phyloP scores from a whole-genome alignment of 148 eudicot genomes.

The Fagopyrum tataricum region DNA sequence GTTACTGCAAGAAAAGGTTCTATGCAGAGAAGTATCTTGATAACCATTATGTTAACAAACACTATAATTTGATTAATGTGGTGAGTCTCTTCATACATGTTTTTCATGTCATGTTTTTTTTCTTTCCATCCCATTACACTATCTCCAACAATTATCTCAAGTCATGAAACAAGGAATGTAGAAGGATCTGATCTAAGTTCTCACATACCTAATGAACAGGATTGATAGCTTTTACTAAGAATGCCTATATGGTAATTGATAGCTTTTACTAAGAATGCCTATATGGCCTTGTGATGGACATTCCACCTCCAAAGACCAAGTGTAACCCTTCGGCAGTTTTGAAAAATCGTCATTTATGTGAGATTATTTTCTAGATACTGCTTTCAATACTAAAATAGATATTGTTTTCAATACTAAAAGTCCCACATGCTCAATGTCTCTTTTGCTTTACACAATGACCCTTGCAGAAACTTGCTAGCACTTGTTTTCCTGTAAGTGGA shows the following conservation, averaged over 20 bases:
- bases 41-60: slow-evolving; percentile 78
- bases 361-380: slow-evolving; percentile 38
- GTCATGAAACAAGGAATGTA: neutral
- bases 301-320: slow-evolving; percentile 43
- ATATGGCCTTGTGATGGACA: slow-evolving; percentile 64
- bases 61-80: slow-evolving; percentile 57
- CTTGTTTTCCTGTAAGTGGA: slow-evolving; percentile 63
- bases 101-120: slow-evolving; percentile 5
- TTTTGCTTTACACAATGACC: slow-evolving; percentile 1
- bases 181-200: neutral
- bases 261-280: slow-evolving; percentile 75
- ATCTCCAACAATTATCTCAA: neutral
- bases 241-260: neutral
- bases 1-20: slow-evolving; percentile 78
- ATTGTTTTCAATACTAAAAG: neutral
- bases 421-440: neutral
- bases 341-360: slow-evolving; percentile 74
- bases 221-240: neutral
- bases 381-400: too few species aligned
- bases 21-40: slow-evolving; percentile 76
- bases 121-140: neutral
- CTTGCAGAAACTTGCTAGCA: slow-evolving; percentile 65
- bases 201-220: neutral
- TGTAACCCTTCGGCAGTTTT: slow-evolving; percentile 87
- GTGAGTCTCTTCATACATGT: slow-evolving; percentile 34